phyloP scores from a whole-genome alignment of 257 asterid genomes.

The Primulina eburnea region DNA sequence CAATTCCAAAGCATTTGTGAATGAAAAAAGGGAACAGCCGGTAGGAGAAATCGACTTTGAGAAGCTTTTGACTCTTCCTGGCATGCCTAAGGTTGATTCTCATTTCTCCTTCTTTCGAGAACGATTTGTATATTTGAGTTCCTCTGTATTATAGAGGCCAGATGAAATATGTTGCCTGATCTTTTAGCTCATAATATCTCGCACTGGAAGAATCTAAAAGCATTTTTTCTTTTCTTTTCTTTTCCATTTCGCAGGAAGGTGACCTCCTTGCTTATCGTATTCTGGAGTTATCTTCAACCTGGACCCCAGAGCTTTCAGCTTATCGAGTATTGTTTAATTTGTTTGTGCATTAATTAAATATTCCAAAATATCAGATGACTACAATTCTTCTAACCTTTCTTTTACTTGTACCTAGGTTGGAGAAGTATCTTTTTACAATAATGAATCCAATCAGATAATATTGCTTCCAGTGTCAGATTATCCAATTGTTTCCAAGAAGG shows the following conservation, averaged over 20 bases:
- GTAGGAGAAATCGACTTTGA: constrained; percentile 49
- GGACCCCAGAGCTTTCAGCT: constrained; percentile 87
- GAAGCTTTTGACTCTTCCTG: constrained; percentile 66
- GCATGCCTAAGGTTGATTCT: constrained; percentile 58
- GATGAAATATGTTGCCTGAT: not conserved
- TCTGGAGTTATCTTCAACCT: constrained; percentile 81
- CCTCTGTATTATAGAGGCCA: constrained; percentile 5
- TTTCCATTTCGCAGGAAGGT: constrained; percentile 57
- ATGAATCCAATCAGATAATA: constrained; percentile 42
- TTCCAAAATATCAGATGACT: constrained; percentile 4
- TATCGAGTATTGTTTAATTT: constrained; percentile 54
- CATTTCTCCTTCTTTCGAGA: constrained; percentile 21
- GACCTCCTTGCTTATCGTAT: constrained; percentile 76
- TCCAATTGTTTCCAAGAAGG: constrained; percentile 45
- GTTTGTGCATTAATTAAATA: constrained; percentile 9
- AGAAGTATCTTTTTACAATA: constrained; percentile 50
- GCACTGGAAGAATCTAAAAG: not conserved
- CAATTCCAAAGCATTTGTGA: constrained; percentile 30
- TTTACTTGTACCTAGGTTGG: constrained; percentile 62
- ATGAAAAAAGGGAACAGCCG: constrained; percentile 35
- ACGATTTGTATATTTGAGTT: constrained; percentile 3
- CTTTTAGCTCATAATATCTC: not conserved
- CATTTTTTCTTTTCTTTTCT: not conserved
- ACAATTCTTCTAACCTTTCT: constrained; percentile 8
- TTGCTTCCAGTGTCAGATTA: constrained; percentile 63